Conservation (phyloP, 23 red algal genomes). For the Gracilaria gracilis region DNA sequence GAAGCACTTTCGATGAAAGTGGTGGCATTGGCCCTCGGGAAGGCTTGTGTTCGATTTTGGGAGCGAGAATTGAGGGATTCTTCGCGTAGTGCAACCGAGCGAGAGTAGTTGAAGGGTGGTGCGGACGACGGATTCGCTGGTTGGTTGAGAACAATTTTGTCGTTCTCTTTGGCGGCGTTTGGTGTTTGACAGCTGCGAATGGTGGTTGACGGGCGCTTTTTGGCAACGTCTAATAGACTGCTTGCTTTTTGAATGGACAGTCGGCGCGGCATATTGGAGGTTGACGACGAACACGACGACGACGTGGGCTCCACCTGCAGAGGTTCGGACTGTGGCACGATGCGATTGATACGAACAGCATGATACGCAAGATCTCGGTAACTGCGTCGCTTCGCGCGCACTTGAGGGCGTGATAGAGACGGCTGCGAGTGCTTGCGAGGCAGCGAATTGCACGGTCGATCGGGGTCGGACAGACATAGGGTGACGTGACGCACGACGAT, state of each 20-base stretch:
- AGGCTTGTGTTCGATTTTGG: conserved; percentile 5
- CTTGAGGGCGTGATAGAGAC: neutral
- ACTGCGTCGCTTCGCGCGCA: conserved; percentile 20
- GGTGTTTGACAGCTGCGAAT: neutral
- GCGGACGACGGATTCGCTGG: neutral
- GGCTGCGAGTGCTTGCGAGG: conserved; percentile 7
- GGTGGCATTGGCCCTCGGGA: conserved; percentile 13
- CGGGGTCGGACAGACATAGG: conserved; percentile 12
- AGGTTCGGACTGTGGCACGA: conserved; percentile 35
- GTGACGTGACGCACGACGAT: conserved; percentile 59
- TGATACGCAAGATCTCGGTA: conserved; percentile 61
- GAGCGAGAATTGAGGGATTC: neutral
- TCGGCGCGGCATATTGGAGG: conserved; percentile 16
- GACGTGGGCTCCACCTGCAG: neutral
- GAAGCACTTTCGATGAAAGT: neutral
- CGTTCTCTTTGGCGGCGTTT: neutral
- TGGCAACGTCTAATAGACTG: conserved; percentile 5
- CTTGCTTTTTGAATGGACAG: conserved; percentile 32
- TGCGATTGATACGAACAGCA: conserved; percentile 52
- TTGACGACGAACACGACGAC: neutral
- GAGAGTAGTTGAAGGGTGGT: neutral
- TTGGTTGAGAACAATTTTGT: conserved; percentile 12
- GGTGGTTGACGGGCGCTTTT: neutral
- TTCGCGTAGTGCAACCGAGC: conserved; percentile 9
- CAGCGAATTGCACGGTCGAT: too few species aligned